A percentile compares a stretch with the other conserved stretches of the same genome.
phyloP scores from a whole-genome alignment of 805 yeast genomes.

The Nakazawaea holstii region DNA sequence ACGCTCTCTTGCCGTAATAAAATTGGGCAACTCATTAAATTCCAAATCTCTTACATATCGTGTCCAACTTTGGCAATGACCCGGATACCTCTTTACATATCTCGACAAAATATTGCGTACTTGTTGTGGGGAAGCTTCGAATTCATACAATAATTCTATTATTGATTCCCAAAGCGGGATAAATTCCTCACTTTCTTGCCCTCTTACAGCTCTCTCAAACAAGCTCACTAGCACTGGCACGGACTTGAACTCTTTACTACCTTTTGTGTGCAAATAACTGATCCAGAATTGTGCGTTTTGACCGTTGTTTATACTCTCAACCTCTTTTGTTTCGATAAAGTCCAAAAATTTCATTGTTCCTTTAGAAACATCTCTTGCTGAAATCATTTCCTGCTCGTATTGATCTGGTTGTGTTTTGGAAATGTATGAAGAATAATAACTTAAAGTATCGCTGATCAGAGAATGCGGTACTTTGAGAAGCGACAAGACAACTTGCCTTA shows the following conservation, averaged over 20 bases:
- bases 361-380: constrained; percentile 28
- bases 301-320: neutral
- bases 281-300: constrained; percentile 23
- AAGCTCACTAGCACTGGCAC: constrained; percentile 15
- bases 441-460: constrained; percentile 33
- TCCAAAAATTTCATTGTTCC: constrained; percentile 24
- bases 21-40: constrained; percentile 9
- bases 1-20: neutral
- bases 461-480: constrained; percentile 37
- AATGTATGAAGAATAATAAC: constrained; percentile 34
- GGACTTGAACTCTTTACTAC: constrained; percentile 15
- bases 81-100: constrained; percentile 16
- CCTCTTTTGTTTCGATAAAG: constrained; percentile 24
- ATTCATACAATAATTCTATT: constrained; percentile 23
- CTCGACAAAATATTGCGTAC: neutral
- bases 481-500: constrained; percentile 20
- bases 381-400: constrained; percentile 31
- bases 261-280: constrained; percentile 26
- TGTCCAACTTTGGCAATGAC: constrained; percentile 22
- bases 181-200: constrained; percentile 13
- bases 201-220: constrained; percentile 27
- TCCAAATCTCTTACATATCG: constrained; percentile 20
- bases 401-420: constrained; percentile 21
- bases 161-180: constrained; percentile 25
- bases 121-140: constrained; percentile 4